Percentiles rank a stretch among this genome's conserved stretches.
Evolutionary conservation across 331 rosid species (phyloP).

Genomic region (Dryas integrifolia): DNA sequence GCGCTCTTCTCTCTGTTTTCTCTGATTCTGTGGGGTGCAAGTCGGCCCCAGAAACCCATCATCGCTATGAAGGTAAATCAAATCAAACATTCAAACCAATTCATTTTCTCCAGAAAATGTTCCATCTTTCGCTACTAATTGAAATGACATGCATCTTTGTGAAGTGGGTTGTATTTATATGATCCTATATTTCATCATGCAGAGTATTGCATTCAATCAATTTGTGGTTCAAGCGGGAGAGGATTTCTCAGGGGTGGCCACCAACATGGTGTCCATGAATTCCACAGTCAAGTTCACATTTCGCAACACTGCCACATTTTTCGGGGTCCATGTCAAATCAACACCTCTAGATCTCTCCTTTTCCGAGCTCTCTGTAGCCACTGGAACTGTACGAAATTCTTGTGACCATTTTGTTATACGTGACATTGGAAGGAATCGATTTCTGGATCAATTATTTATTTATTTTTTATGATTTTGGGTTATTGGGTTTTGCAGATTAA

Average conservation of each 20-base stretch:
- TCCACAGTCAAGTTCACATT: conserved; percentile 66
- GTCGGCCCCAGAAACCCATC: conserved; percentile 72
- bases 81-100: too few relatives aligned
- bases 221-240: conserved; percentile 88
- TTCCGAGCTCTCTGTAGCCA: conserved; percentile 66
- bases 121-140: too few relatives aligned
- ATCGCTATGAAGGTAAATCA: conserved; percentile 55
- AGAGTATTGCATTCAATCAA: conserved; percentile 70
- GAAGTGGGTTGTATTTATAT: background rate
- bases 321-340: conserved; percentile 74
- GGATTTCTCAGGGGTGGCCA: conserved; percentile 81
- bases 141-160: background rate
- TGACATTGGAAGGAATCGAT: too few relatives aligned
- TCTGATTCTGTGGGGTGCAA: conserved; percentile 81
- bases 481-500: conserved; percentile 42
- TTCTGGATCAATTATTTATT: background rate
- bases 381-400: conserved; percentile 52
- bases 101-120: too few relatives aligned
- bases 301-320: conserved; percentile 79
- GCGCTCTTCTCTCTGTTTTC: conserved; percentile 60
- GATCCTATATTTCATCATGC: background rate
- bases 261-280: conserved; percentile 71
- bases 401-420: background rate
- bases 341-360: conserved; percentile 66
- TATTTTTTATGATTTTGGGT: too few relatives aligned